Percentiles rank a stretch among this genome's conserved stretches.
phyloP scores from a whole-genome alignment of 441 rosid species.

The Arabidopsis hybrid region DNA sequence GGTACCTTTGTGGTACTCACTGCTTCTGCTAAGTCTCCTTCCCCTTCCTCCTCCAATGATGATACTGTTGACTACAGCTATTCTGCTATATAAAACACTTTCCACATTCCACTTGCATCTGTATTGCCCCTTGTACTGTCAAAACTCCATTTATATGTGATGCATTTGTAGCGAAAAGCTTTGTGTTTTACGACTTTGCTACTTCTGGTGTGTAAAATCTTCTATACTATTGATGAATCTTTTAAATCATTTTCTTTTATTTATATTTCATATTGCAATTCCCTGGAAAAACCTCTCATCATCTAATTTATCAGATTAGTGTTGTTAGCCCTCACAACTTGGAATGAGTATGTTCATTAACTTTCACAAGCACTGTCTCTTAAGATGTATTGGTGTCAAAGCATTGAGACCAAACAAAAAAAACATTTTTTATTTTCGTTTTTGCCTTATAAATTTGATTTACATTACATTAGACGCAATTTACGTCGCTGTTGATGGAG shows the following conservation, averaged over 20 bases:
- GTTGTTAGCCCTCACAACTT: background rate
- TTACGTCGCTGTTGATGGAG: conserved; percentile 34
- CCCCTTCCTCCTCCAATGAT: conserved; percentile 29
- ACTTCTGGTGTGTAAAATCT: conserved; percentile 22
- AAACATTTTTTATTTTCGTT: background rate
- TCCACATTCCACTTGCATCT: conserved; percentile 14
- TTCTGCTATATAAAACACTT: conserved; percentile 53
- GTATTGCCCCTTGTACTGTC: background rate
- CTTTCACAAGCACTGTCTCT: background rate
- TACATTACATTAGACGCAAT: conserved; percentile 5
- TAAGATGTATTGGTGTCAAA: background rate
- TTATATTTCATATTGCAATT: background rate
- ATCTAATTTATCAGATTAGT: background rate
- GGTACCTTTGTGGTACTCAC: conserved; percentile 73
- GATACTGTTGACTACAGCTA: conserved; percentile 63
- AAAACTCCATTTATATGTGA: background rate
- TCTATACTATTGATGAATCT: background rate
- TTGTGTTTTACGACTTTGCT: conserved; percentile 26
- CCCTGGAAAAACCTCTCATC: background rate
- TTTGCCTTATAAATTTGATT: conserved; percentile 10
- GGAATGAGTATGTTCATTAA: background rate
- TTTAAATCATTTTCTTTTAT: background rate
- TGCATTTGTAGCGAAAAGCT: conserved; percentile 21
- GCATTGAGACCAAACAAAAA: background rate
- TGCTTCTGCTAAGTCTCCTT: conserved; percentile 50